Percentiles rank a stretch among this genome's conserved stretches.
Conservation (phyloP, 441 rosid genomes). For the Cnidoscolus chayamansa region DNA sequence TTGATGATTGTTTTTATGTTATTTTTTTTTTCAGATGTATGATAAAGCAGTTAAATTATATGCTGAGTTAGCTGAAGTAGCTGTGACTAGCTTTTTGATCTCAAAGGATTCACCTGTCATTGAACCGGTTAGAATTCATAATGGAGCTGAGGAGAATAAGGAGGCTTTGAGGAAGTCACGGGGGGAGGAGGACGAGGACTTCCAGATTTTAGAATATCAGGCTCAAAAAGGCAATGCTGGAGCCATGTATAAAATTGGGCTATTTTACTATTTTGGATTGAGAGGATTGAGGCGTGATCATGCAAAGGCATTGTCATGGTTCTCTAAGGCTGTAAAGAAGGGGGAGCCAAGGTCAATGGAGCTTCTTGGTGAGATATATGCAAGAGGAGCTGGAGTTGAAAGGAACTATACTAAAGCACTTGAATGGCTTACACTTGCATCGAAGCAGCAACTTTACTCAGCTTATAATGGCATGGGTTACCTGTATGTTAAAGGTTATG, state of each 20-base stretch:
- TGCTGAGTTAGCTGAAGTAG: constrained; percentile 88
- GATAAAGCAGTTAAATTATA: constrained; percentile 75
- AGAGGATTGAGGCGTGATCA: constrained; percentile 96
- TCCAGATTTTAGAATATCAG: constrained; percentile 93
- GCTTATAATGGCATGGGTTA: constrained; percentile 96
- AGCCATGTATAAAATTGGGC: constrained; percentile 88
- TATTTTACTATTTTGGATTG: constrained; percentile 90
- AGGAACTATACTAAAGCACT: constrained; percentile 88
- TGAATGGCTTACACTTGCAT: constrained; percentile 86
- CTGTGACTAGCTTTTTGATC: constrained; percentile 87
- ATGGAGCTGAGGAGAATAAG: constrained; percentile 94
- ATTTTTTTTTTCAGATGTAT: constrained; percentile 55
- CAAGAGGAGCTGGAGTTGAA: constrained; percentile 96
- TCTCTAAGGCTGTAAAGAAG: constrained; percentile 78
- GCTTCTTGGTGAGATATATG: constrained; percentile 93
- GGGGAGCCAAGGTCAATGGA: constrained; percentile 96
- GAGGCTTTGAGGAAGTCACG: constrained; percentile 80
- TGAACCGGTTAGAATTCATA: constrained; percentile 89
- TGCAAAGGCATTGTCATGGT: constrained; percentile 82
- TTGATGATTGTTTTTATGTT: constrained; percentile 6
- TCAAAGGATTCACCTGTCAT: constrained; percentile 90
- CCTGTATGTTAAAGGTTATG: constrained; percentile 90
- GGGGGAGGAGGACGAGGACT: constrained; percentile 97
- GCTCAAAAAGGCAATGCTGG: constrained; percentile 91
- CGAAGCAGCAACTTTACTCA: constrained; percentile 69